These are phyloP conservation scores for Gloeostereum incarnatum DNA, from an alignment of 768 basidiomycete species.

Conservation along the genomic window DNA sequence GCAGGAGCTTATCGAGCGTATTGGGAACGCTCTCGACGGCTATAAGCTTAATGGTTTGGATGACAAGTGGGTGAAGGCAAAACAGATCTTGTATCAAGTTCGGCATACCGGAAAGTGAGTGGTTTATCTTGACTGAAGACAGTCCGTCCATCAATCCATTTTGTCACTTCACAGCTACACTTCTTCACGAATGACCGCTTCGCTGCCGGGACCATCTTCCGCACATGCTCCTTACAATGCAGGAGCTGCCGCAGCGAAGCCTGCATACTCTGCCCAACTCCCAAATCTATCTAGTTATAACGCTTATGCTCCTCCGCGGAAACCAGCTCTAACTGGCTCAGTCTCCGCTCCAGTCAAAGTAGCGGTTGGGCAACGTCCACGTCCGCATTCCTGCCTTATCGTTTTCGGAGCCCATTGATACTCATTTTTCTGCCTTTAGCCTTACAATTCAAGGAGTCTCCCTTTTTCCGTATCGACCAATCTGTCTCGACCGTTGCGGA, in stretches of 20 bases:
- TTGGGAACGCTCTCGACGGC: slow-evolving; percentile 44
- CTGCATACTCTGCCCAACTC: no score
- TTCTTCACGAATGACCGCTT: slow-evolving; percentile 2
- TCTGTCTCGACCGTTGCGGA: slow-evolving; percentile 55
- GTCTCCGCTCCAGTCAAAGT: slow-evolving; percentile 25
- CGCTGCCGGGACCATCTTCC: no score
- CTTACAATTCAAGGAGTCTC: slow-evolving; percentile 73
- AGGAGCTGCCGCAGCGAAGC: no score
- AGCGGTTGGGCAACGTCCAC: slow-evolving; percentile 19
- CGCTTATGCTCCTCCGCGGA: slow-evolving; percentile 37
- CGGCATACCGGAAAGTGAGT: slow-evolving; percentile 61
- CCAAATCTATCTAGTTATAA: no score
- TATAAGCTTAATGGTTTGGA: slow-evolving; percentile 49
- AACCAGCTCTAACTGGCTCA: slow-evolving; percentile 23
- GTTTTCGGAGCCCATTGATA: slow-evolving; percentile 9
- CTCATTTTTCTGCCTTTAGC: slow-evolving; percentile 25
- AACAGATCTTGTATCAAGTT: slow-evolving; percentile 58
- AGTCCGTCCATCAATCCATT: slow-evolving; percentile 1
- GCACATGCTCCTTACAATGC: no score
- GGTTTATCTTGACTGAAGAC: background rate
- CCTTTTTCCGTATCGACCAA: slow-evolving; percentile 66
- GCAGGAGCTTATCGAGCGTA: slow-evolving; percentile 78
- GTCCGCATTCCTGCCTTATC: slow-evolving; percentile 12
- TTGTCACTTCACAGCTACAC: slow-evolving; percentile 4
- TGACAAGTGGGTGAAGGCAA: slow-evolving; percentile 65